Evolutionary conservation across 176 grass and related monocot species (phyloP), one percentile per base, ranked within the genome.

Genomic region (Thinopyrum elongatum): DNA sequence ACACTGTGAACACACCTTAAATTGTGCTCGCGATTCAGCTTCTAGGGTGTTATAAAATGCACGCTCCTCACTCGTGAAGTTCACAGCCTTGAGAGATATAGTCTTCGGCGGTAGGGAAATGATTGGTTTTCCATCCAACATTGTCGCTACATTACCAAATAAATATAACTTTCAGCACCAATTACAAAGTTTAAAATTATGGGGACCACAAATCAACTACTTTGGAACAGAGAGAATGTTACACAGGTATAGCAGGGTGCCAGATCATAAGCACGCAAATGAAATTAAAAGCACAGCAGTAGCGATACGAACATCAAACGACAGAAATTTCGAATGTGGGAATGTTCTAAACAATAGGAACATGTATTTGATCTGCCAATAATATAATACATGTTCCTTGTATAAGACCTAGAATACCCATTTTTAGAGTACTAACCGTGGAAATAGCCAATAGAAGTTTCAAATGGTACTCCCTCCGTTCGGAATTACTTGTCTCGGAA

Each of bases 111-210:
- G 97, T 31, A 99, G 88, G 55, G 64, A 88, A 80, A 99, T 97
- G 26, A 99, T 99, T 57, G 97, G 97, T 85, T 94, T 74, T 72
- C 97, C 97, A 88, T 99, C 97, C 87, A 99, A 73, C 84, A 96
- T 87, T 23, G 90, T 87, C 19, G 81, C 94, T 95, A 81, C 69
- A 85, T 82, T 10, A 89, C 76, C 15, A 69, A 74, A 57, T 13
- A 82, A 86, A 17, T 49, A 65, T 58, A 51, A 49, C 42, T 75
- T 51, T 51, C 42, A 51, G 10, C 14, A 51, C 8, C 72, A 75
- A 51, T 51, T 75, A 51, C 2, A 75, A 44, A 51, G 19, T 30
- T 29, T 11, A 51, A 47, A 29, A 75, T 51, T 27, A 75, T 51
- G 26, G 26, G 7, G 42, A 75, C 15, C 14, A 49, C 25, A 49